Evolutionary conservation across 2,329 filamentous ascomycete genomes (phyloP).

Genomic region (Penicillium vulpinum): DNA sequence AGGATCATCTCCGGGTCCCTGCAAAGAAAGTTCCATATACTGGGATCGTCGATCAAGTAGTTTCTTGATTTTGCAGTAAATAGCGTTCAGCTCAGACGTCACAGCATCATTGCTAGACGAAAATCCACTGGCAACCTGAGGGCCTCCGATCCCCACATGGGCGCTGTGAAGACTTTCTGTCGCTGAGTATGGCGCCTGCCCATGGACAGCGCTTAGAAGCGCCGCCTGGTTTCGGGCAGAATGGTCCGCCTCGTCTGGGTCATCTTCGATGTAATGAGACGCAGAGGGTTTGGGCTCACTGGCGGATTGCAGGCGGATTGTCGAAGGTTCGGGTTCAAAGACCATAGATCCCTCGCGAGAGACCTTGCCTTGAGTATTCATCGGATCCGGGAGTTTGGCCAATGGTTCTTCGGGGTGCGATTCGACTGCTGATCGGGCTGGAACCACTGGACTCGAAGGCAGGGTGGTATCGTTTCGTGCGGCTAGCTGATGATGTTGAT

Average conservation of each 20-base stretch:
- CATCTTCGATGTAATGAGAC: constrained; percentile 11
- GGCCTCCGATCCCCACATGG: constrained; percentile 61
- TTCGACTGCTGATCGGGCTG: constrained; percentile 15
- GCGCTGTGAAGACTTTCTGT: constrained; percentile 59
- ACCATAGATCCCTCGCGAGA: constrained; percentile 13
- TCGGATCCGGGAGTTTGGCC: constrained; percentile 3
- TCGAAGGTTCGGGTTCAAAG: constrained; percentile 10
- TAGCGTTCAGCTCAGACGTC: constrained; percentile 77
- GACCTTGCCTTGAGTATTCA: neutral
- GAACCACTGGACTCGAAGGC: constrained; percentile 37
- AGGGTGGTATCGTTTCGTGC: constrained; percentile 40
- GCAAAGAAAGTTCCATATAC: constrained; percentile 82
- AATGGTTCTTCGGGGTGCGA: constrained; percentile 5
- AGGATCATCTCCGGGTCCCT: constrained; percentile 80
- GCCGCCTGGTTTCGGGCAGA: constrained; percentile 51
- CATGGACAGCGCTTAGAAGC: constrained; percentile 56
- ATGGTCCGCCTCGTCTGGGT: constrained; percentile 48
- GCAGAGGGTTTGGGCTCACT: constrained; percentile 10
- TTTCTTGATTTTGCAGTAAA: constrained; percentile 87
- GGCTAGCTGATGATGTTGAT: constrained; percentile 79
- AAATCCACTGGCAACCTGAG: constrained; percentile 62
- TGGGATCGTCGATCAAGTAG: constrained; percentile 85
- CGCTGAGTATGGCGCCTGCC: constrained; percentile 55
- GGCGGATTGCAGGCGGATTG: constrained; percentile 5
- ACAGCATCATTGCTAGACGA: constrained; percentile 75